A percentile compares a stretch with the other conserved stretches of the same genome.
These are phyloP conservation scores for Jimgerdemannia flammicorona DNA, from an alignment of 192 early-diverging fungal genomes.

Conservation along the genomic window DNA sequence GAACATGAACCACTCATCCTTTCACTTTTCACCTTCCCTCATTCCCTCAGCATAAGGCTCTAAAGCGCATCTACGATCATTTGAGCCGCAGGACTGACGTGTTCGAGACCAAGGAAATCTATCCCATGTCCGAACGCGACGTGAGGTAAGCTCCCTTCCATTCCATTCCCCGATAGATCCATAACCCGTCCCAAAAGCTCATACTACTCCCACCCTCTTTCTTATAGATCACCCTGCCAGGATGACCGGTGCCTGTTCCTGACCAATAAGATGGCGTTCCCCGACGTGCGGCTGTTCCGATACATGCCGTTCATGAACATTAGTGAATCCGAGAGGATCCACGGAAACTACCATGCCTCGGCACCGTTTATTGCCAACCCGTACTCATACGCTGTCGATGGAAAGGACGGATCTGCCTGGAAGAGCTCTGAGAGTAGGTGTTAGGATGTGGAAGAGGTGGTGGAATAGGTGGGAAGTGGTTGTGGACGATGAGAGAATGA, in stretches of 20 bases:
- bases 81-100: slow-evolving; percentile 16
- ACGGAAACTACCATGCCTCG: slow-evolving; percentile 36
- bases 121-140: slow-evolving; percentile 39
- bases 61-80: slow-evolving; percentile 31
- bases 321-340: slow-evolving; percentile 37
- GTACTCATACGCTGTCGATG: slow-evolving; percentile 50
- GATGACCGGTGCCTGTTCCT: slow-evolving; percentile 53
- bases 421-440: slow-evolving; percentile 28
- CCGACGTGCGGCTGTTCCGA: slow-evolving; percentile 39
- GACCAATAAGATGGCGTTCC: slow-evolving; percentile 47
- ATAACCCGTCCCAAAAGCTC: not conserved
- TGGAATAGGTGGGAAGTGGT: too few species aligned
- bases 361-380: slow-evolving; percentile 27
- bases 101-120: slow-evolving; percentile 35
- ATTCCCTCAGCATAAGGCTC: slow-evolving; percentile 35
- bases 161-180: not conserved
- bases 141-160: slow-evolving; percentile 10
- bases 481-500: too few species aligned
- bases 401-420: slow-evolving; percentile 43
- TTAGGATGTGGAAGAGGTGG: not conserved
- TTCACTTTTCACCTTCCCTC: too few species aligned
- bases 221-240: slow-evolving; percentile 40
- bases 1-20: too few species aligned
- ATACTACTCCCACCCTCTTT: not conserved
- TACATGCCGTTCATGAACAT: slow-evolving; percentile 49